Evolutionary conservation across 495 filamentous ascomycete species (phyloP).

Genomic region (Daldinia decipiens): DNA sequence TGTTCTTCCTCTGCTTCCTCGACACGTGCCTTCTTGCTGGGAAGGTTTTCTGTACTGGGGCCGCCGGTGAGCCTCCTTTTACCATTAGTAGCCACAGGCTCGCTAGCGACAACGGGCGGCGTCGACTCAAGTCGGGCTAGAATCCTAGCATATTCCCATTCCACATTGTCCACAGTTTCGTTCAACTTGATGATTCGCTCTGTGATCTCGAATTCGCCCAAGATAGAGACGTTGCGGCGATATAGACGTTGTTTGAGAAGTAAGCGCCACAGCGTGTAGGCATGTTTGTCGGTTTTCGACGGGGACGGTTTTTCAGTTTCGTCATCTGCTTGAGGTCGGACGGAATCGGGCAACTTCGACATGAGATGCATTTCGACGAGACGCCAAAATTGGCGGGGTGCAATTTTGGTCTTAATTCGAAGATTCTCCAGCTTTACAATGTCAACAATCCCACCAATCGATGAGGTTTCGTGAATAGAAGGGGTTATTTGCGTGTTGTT

Average conservation of each 20-base stretch:
- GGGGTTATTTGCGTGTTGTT: slow-evolving; percentile 53
- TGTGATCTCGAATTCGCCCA: slow-evolving; percentile 78
- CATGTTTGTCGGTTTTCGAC: slow-evolving; percentile 53
- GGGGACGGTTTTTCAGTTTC: slow-evolving; percentile 40
- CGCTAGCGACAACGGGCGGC: slow-evolving; percentile 17
- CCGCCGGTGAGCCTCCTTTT: slow-evolving; percentile 43
- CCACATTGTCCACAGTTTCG: slow-evolving; percentile 77
- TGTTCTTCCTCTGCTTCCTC: slow-evolving; percentile 30
- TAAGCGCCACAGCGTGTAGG: slow-evolving; percentile 83
- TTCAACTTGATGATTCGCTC: slow-evolving; percentile 86
- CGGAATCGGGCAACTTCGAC: slow-evolving; percentile 70
- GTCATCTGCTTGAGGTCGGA: slow-evolving; percentile 60
- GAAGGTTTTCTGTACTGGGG: neutral
- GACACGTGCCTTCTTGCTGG: slow-evolving; percentile 51
- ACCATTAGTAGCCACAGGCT: slow-evolving; percentile 20
- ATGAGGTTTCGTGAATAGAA: neutral
- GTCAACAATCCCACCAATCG: slow-evolving; percentile 64
- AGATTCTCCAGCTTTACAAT: slow-evolving; percentile 66
- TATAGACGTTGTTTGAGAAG: slow-evolving; percentile 84
- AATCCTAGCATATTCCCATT: slow-evolving; percentile 81
- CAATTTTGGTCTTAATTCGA: slow-evolving; percentile 77
- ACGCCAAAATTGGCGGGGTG: slow-evolving; percentile 84
- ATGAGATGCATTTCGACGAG: slow-evolving; percentile 91
- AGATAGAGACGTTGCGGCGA: slow-evolving; percentile 76
- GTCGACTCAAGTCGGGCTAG: slow-evolving; percentile 55